phyloP scores from a whole-genome alignment of 306 rosid genomes.

The Cotoneaster glaucophyllus region DNA sequence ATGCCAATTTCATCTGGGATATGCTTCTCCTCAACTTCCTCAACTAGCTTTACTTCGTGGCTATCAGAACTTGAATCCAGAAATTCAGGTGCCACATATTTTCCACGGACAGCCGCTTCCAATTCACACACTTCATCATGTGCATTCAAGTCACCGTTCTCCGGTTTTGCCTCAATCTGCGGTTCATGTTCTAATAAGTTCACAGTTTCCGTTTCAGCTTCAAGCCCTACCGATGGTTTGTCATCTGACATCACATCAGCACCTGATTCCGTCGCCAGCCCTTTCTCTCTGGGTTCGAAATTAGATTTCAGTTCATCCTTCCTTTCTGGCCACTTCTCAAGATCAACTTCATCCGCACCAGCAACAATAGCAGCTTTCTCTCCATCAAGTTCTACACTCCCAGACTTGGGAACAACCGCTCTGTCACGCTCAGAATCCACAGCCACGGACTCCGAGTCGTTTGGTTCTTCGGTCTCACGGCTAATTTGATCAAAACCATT shows the following conservation, averaged over 20 bases:
- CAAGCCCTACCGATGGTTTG: background rate
- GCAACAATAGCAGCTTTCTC: constrained; percentile 6
- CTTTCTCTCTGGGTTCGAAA: constrained; percentile 5
- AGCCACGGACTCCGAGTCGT: constrained; percentile 6
- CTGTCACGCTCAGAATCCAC: constrained; percentile 15
- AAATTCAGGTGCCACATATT: constrained; percentile 19
- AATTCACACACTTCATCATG: constrained; percentile 18
- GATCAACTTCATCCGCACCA: constrained; percentile 12
- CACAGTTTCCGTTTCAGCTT: background rate
- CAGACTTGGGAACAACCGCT: constrained; percentile 21
- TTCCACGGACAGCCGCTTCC: constrained; percentile 13
- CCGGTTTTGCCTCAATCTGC: background rate
- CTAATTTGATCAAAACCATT: constrained; percentile 39
- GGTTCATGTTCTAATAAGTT: constrained; percentile 11
- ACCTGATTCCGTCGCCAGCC: background rate
- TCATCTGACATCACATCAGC: constrained; percentile 2
- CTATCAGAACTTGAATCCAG: constrained; percentile 19
- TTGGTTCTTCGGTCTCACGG: constrained; percentile 16
- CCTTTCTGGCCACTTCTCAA: constrained; percentile 3
- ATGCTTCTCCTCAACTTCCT: constrained; percentile 29
- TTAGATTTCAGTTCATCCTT: constrained; percentile 20
- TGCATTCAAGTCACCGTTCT: constrained; percentile 1
- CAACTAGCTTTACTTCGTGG: constrained; percentile 21
- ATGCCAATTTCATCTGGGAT: constrained; percentile 25
- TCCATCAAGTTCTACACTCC: constrained; percentile 22